Evolutionary conservation across 208 protist genomes (phyloP).

Genomic region (Wallacemonas sp.): DNA sequence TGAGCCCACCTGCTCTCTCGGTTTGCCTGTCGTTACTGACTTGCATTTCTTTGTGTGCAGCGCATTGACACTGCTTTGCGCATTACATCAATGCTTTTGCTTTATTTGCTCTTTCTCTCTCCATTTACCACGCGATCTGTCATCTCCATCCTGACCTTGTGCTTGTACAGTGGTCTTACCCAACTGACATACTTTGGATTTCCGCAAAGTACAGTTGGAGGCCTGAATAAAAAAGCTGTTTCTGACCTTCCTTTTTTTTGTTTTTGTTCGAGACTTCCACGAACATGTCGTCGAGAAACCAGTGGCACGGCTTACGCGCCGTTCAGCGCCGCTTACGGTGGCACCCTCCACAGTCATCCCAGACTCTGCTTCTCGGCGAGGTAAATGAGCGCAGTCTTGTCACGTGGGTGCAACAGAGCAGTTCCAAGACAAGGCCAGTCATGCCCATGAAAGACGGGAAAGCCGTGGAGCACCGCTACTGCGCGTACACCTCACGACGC

Average conservation of each 20-base stretch:
- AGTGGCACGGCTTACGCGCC: not conserved
- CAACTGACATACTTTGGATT: too few species aligned
- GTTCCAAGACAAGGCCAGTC: not conserved
- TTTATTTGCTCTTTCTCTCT: too few species aligned
- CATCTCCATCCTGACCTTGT: too few species aligned
- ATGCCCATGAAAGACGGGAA: not conserved
- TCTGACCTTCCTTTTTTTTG: not conserved
- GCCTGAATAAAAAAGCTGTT: too few species aligned
- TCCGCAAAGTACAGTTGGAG: too few species aligned
- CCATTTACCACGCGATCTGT: too few species aligned
- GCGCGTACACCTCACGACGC: not conserved
- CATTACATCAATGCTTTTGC: too few species aligned
- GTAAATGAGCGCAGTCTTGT: not conserved
- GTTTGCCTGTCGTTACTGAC: too few species aligned
- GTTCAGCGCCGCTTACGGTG: not conserved
- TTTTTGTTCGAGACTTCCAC: not conserved
- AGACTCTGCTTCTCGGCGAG: slow-evolving; percentile 3
- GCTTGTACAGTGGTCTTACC: too few species aligned
- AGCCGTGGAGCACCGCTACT: not conserved
- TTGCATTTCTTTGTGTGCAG: too few species aligned
- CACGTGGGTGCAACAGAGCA: not conserved
- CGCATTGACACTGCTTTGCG: too few species aligned
- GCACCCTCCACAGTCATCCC: not conserved
- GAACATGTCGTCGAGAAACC: not conserved
- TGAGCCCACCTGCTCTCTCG: too few species aligned